Conservation (phyloP, 495 filamentous ascomycete genomes). For the Xylaria scruposa region DNA sequence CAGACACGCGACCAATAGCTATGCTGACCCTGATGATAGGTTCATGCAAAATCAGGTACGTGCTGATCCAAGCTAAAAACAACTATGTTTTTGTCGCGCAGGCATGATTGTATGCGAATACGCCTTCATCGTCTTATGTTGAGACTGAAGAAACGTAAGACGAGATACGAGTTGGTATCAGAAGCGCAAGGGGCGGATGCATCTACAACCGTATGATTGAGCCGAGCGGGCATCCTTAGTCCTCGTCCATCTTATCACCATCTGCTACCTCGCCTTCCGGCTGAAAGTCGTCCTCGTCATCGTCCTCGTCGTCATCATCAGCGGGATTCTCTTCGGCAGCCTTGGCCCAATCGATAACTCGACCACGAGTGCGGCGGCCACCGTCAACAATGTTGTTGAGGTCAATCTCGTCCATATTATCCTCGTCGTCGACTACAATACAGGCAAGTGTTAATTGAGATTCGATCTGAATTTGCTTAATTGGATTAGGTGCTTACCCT, state of each 20-base stretch:
- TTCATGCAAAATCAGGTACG: constrained; percentile 12
- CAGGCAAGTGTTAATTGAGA: constrained; percentile 9
- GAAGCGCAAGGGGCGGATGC: not conserved
- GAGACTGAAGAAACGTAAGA: not conserved
- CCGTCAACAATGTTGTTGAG: constrained; percentile 79
- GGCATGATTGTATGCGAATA: not conserved
- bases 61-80: constrained; percentile 19
- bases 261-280: constrained; percentile 48
- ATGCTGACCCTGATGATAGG: not conserved
- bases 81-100: constrained; percentile 7
- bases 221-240: constrained; percentile 35
- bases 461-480: constrained; percentile 24
- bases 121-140: constrained; percentile 1
- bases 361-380: constrained; percentile 84
- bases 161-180: constrained; percentile 11
- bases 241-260: constrained; percentile 57
- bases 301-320: constrained; percentile 79
- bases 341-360: constrained; percentile 82
- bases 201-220: constrained; percentile 7
- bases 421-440: constrained; percentile 74
- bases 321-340: constrained; percentile 72
- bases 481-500: constrained; percentile 45
- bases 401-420: constrained; percentile 91
- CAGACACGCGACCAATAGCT: constrained; percentile 16
- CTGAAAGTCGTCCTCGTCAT: constrained; percentile 75